Conservation (phyloP, 768 basidiomycete genomes). For the Leucogyrophana mollusca region DNA sequence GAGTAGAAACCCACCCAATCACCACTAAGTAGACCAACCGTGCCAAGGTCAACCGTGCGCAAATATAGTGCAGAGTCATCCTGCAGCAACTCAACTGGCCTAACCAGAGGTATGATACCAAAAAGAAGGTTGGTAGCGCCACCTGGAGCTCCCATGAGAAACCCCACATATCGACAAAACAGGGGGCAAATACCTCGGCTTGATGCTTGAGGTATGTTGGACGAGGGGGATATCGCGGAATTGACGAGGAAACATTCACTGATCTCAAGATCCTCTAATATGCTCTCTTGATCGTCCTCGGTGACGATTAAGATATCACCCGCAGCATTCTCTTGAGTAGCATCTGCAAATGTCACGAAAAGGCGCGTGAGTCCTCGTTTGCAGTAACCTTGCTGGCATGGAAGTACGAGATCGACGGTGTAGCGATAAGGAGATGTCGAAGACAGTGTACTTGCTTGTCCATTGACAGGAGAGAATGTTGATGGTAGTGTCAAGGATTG, state of each 20-base stretch:
- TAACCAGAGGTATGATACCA: conserved; percentile 29
- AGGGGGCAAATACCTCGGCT: conserved; percentile 7
- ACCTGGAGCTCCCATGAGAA: no score
- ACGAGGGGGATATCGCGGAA: conserved; percentile 34
- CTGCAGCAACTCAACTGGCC: conserved; percentile 30
- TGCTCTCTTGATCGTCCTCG: conserved; percentile 20
- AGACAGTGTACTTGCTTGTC: conserved; percentile 7
- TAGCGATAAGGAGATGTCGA: conserved; percentile 33
- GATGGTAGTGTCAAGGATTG: conserved; percentile 33
- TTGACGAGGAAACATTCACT: conserved; percentile 68
- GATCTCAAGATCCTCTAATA: conserved; percentile 59
- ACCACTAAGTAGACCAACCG: conserved; percentile 64
- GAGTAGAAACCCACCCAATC: conserved; percentile 64
- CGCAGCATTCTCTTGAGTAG: background rate
- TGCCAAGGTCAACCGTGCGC: conserved; percentile 60
- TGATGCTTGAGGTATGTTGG: conserved; percentile 9
- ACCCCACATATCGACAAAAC: conserved; percentile 9
- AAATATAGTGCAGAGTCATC: conserved; percentile 63
- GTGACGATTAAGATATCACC: conserved; percentile 3
- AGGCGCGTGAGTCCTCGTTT: conserved; percentile 49
- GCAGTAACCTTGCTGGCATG: conserved; percentile 70
- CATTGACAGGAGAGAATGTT: conserved; percentile 17
- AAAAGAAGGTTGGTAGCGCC: conserved; percentile 17
- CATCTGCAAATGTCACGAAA: conserved; percentile 40
- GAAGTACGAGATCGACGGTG: conserved; percentile 60